phyloP scores from a whole-genome alignment of 148 eudicot genomes.

The Persicaria maculosa region DNA sequence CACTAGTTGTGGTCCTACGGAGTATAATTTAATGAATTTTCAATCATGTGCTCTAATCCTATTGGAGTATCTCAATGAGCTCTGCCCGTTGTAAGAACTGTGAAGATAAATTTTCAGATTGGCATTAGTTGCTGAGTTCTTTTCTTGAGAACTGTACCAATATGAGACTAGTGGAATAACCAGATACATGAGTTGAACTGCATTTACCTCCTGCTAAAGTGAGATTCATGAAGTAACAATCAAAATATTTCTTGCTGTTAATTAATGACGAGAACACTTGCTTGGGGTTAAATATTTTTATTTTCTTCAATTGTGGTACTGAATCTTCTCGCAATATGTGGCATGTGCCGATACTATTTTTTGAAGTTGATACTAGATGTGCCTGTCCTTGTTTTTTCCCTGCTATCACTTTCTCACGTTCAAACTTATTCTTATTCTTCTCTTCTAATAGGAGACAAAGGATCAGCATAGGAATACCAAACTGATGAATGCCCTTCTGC shows the following conservation, averaged over 20 bases:
- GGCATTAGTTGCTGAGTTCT: neutral
- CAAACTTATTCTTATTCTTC: neutral
- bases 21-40: neutral
- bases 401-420: neutral
- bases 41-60: neutral
- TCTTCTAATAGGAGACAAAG: conserved; percentile 53
- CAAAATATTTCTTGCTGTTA: neutral
- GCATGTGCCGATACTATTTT: neutral
- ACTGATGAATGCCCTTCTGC: conserved; percentile 75
- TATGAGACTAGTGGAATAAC: neutral
- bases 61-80: neutral
- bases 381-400: no score
- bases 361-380: neutral
- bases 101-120: neutral
- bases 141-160: neutral
- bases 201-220: neutral
- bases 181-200: neutral
- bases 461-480: conserved; percentile 94
- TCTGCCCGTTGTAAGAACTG: neutral
- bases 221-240: neutral
- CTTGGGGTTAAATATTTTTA: neutral
- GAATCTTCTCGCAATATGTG: neutral
- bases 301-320: neutral
- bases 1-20: neutral
- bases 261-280: neutral